These are phyloP conservation scores for Aspergillus sp. DNA, from an alignment of 2,329 filamentous ascomycete genomes.

Conservation along the genomic window DNA sequence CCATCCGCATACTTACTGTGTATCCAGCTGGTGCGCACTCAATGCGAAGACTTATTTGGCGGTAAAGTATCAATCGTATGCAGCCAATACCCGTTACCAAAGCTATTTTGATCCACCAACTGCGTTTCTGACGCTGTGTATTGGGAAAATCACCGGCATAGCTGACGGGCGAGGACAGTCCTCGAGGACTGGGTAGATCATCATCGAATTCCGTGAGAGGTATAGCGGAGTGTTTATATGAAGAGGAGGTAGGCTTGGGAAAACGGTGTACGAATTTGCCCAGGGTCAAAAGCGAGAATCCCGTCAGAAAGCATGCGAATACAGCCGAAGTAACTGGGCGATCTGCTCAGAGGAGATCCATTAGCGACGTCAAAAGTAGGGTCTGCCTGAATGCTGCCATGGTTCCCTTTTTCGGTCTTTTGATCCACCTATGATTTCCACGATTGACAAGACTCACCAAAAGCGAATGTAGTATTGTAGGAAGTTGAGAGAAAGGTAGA, in stretches of 20 bases:
- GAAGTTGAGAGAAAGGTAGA: constrained; percentile 29
- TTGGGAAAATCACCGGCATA: constrained; percentile 3
- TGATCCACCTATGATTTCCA: neutral
- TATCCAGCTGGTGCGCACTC: constrained; percentile 39
- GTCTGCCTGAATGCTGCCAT: neutral
- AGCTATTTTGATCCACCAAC: constrained; percentile 19
- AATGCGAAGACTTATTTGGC: constrained; percentile 34
- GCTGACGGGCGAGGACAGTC: constrained; percentile 3
- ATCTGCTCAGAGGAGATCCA: constrained; percentile 28
- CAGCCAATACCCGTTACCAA: constrained; percentile 19
- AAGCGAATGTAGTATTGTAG: constrained; percentile 35
- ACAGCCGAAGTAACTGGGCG: constrained; percentile 42
- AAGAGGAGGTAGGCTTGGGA: constrained; percentile 15
- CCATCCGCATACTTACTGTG: constrained; percentile 21
- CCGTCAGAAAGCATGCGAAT: constrained; percentile 37
- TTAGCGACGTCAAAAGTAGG: neutral
- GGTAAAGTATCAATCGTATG: constrained; percentile 35
- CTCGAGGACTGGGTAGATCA: constrained; percentile 11
- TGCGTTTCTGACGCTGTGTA: constrained; percentile 5
- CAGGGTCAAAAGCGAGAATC: constrained; percentile 31
- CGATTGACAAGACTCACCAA: constrained; percentile 23
- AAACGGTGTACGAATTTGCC: constrained; percentile 28
- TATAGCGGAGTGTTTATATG: constrained; percentile 21
- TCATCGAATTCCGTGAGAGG: constrained; percentile 24
- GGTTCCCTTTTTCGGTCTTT: neutral